These are phyloP conservation scores for Coemansia sp. DNA, from an alignment of 192 early-diverging fungal genomes.

Conservation along the genomic window DNA sequence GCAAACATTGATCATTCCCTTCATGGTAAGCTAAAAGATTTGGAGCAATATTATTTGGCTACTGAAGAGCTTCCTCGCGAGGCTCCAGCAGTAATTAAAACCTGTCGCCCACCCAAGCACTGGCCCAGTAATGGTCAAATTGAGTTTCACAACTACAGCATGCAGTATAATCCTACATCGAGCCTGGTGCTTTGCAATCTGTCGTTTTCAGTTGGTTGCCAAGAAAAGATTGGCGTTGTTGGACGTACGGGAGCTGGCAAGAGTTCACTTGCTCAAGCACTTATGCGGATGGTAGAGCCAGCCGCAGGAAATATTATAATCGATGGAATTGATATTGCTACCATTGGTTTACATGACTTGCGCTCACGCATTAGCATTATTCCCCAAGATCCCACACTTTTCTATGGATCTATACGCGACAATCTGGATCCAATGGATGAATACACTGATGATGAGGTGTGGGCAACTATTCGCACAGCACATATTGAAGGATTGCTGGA, in stretches of 20 bases:
- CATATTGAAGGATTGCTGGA: constrained; percentile 45
- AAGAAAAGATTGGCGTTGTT: constrained; percentile 78
- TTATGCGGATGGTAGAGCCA: constrained; percentile 70
- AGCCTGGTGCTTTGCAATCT: constrained; percentile 38
- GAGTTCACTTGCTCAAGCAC: constrained; percentile 57
- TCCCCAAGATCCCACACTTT: constrained; percentile 70
- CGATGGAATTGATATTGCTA: constrained; percentile 62
- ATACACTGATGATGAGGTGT: constrained; percentile 63
- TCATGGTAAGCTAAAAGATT: not conserved
- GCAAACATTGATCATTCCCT: not conserved
- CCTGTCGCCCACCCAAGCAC: constrained; percentile 47
- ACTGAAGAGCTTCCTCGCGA: constrained; percentile 41
- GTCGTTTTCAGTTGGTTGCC: constrained; percentile 55
- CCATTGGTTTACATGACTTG: constrained; percentile 60
- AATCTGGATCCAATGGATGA: constrained; percentile 71
- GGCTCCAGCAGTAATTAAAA: constrained; percentile 59
- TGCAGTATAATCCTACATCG: constrained; percentile 13
- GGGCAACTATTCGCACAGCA: constrained; percentile 59
- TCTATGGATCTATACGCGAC: constrained; percentile 64
- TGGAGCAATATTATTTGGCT: not conserved
- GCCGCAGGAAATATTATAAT: constrained; percentile 56
- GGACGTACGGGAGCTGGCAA: constrained; percentile 84
- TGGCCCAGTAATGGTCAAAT: constrained; percentile 74
- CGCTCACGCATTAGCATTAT: constrained; percentile 63
- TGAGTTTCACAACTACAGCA: constrained; percentile 35